These are phyloP conservation scores for Pulveroboletus sp. DNA, from an alignment of 768 basidiomycete genomes.

Conservation along the genomic window DNA sequence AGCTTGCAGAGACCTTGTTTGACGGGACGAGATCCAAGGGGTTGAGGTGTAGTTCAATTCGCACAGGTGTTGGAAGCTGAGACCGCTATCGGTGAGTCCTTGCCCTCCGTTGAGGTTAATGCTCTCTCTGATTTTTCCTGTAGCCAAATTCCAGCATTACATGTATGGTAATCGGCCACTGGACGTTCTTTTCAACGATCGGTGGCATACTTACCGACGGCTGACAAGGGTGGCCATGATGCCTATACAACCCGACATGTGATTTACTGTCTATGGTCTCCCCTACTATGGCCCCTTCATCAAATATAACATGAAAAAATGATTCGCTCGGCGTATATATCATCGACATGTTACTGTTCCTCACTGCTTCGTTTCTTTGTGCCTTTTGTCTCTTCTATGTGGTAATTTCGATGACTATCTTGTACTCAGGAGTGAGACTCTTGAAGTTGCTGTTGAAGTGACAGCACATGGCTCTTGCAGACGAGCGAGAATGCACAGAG, in stretches of 20 bases:
- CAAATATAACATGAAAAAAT: not conserved
- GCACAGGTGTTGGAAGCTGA: constrained; percentile 83
- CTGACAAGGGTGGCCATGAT: constrained; percentile 82
- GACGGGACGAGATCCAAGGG: constrained; percentile 93
- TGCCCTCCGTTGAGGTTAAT: not conserved
- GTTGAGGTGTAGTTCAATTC: constrained; percentile 94
- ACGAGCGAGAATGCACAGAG: no score
- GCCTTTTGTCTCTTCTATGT: no score
- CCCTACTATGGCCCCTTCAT: not conserved
- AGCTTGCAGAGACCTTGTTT: constrained; percentile 90
- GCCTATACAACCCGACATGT: constrained; percentile 58
- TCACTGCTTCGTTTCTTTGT: no score
- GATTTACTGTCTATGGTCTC: not conserved
- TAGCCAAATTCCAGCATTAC: constrained; percentile 92
- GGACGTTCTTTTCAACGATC: constrained; percentile 94
- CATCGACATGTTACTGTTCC: not conserved
- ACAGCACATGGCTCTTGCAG: no score
- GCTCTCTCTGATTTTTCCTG: not conserved
- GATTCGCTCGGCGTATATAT: not conserved
- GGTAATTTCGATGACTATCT: no score
- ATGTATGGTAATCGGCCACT: constrained; percentile 87
- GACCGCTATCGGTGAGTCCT: constrained; percentile 76
- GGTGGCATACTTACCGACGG: constrained; percentile 88
- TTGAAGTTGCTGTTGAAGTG: no score
- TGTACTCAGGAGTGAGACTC: no score